Base-by-base conservation (phyloP, 2,329 filamentous ascomycete genomes). In the Fusarium tricinctum region DNA sequence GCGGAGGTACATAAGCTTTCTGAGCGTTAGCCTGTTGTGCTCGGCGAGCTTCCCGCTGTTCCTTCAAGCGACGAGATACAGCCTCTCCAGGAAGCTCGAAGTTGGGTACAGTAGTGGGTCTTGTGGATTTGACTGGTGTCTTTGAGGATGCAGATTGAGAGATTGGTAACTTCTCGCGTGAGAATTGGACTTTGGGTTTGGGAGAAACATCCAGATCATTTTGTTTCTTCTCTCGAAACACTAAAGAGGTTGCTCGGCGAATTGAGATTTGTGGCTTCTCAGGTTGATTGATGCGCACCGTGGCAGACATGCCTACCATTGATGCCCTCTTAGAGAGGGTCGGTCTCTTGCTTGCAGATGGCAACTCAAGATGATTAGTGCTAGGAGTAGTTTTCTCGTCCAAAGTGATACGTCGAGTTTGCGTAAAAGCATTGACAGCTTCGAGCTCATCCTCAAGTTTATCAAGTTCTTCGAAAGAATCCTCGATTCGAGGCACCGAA, bases 41-140 rank as follows among this genome's bases (percentile, higher is more conserved):
- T 57, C 79, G 76, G 28, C 88, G 86, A 44, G 86, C 85, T 59
- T 89, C 87, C 14, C 85, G 84, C 71, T 88, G 83, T 73, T 89
- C 86, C 73, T 84, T 88, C 58, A 89, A 75, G 15, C 84, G 82
- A 15, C 84, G 83, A 40, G 88, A 84, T 12, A 89, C 82, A 38
- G 86, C 86, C 44, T 91, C 88, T 12, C 89, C 88, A 1, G 88
- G 87, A 14, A 91, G 82, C 75, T 90, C 87, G 73, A 89, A 91
- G 0, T 81, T 84, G 3, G 88, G 77, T 10, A 84, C 76, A 1
- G 87, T 90, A 5, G 80, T 80, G 17, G 82, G 79, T 72, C 87
- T 90, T 38, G 78, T 81, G 10, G 87, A 87, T 73, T 84, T 89
- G 22, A 78, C 75, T 8, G 80, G 74, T 20, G 81, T 77, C 68